Percentiles rank a stretch among this genome's conserved stretches.
These are phyloP conservation scores for Exophiala bonariae DNA, from an alignment of 2,329 filamentous ascomycete genomes.

Conservation along the genomic window DNA sequence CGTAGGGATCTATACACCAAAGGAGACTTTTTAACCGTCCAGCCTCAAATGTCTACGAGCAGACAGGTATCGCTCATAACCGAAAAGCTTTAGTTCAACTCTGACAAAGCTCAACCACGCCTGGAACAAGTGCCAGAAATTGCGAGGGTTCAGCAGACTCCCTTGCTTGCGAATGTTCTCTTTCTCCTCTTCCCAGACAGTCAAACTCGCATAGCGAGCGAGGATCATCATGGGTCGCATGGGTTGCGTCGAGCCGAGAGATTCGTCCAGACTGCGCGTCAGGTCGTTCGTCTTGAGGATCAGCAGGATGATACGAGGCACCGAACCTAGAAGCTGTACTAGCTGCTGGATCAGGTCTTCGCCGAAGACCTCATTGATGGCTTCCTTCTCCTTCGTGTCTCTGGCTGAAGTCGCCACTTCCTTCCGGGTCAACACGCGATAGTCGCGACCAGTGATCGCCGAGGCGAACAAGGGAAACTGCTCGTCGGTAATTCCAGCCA, in stretches of 20 bases:
- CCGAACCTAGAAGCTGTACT: constrained; percentile 81
- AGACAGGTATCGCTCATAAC: constrained; percentile 59
- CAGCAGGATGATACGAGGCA: constrained; percentile 87
- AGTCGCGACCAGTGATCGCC: constrained; percentile 94
- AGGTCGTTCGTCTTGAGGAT: constrained; percentile 98
- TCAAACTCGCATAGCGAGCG: constrained; percentile 62
- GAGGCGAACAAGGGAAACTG: constrained; percentile 95
- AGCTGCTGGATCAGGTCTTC: constrained; percentile 87
- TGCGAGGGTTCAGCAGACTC: constrained; percentile 53
- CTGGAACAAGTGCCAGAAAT: constrained; percentile 50
- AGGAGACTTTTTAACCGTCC: constrained; percentile 12
- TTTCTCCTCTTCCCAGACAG: constrained; percentile 62
- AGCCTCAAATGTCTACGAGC: constrained; percentile 52
- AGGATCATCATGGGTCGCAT: constrained; percentile 65
- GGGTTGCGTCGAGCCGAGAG: constrained; percentile 58
- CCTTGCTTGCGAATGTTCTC: constrained; percentile 50
- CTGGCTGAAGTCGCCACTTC: constrained; percentile 52
- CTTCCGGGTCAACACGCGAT: constrained; percentile 67
- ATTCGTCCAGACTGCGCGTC: constrained; percentile 90
- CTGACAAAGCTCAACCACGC: constrained; percentile 57
- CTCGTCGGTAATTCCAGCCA: constrained; percentile 83
- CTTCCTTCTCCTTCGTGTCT: constrained; percentile 75
- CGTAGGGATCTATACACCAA: too few relatives aligned
- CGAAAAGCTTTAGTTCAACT: constrained; percentile 57
- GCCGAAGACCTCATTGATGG: constrained; percentile 79